A percentile compares a stretch with the other conserved stretches of the same genome.
These are phyloP conservation scores for Erodium maritimum DNA, from an alignment of 345 rosid species.

Conservation along the genomic window DNA sequence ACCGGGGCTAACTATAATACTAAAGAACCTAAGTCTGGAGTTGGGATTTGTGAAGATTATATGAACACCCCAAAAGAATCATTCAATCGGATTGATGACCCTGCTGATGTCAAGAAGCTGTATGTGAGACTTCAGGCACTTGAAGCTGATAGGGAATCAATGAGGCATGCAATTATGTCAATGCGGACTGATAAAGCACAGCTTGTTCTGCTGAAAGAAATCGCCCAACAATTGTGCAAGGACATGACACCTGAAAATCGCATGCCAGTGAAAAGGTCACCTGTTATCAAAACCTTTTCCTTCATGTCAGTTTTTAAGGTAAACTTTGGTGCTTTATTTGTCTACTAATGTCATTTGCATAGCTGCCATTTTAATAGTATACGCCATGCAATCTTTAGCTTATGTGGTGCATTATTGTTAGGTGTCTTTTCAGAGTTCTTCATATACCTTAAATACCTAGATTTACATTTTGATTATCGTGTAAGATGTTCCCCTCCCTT, in stretches of 20 bases:
- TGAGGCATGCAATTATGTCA: slow-evolving; percentile 76
- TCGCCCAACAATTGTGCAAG: slow-evolving; percentile 78
- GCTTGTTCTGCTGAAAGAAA: slow-evolving; percentile 70
- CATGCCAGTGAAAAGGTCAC: slow-evolving; percentile 31
- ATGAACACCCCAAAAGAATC: slow-evolving; percentile 34
- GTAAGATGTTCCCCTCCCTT: no score
- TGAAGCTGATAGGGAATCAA: slow-evolving; percentile 92
- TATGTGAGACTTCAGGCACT: slow-evolving; percentile 84
- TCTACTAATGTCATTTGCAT: no score
- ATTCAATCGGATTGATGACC: slow-evolving; percentile 45
- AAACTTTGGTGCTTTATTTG: slow-evolving; percentile 1
- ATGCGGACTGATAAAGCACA: slow-evolving; percentile 93
- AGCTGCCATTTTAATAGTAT: no score
- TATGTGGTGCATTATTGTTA: no score
- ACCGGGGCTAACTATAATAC: slow-evolving; percentile 26
- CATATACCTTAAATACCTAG: no score
- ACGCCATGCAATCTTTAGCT: no score
- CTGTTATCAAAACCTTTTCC: slow-evolving; percentile 32
- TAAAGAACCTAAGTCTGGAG: slow-evolving; percentile 27
- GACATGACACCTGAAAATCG: slow-evolving; percentile 53
- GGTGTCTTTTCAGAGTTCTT: no score
- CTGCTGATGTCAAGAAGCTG: slow-evolving; percentile 59
- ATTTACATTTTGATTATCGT: no score
- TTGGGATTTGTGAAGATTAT: slow-evolving; percentile 25
- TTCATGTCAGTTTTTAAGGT: slow-evolving; percentile 69